Percentiles rank a stretch among this genome's conserved stretches.
Conservation (phyloP, 257 asterid genomes). For the Gynochthodes officinalis region DNA sequence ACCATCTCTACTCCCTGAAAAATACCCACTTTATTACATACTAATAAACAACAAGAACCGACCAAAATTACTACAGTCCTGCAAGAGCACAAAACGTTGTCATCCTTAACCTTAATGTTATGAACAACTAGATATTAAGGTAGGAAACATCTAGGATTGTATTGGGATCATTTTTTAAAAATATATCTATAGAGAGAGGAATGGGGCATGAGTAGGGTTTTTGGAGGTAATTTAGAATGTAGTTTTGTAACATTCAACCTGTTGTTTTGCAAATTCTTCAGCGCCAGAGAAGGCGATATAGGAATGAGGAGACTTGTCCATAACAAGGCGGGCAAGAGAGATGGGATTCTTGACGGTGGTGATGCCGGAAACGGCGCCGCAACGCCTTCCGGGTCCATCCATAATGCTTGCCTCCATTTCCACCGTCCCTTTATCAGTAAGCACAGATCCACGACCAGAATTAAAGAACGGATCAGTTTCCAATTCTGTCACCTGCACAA, state of each 20-base stretch:
- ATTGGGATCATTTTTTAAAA: no score
- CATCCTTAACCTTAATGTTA: no score
- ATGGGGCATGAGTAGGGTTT: no score
- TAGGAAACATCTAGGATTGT: no score
- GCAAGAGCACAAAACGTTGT: no score
- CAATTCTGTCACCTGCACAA: slow-evolving; percentile 69
- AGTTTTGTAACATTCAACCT: no score
- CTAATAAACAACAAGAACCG: no score
- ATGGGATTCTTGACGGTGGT: slow-evolving; percentile 83
- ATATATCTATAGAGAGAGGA: no score
- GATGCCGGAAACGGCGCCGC: slow-evolving; percentile 97
- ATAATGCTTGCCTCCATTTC: slow-evolving; percentile 99
- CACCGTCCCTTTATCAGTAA: slow-evolving; percentile 82
- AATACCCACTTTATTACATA: neutral
- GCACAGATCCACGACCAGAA: slow-evolving; percentile 99
- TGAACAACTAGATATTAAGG: no score
- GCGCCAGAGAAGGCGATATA: slow-evolving; percentile 91
- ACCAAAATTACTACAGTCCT: no score
- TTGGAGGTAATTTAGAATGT: no score
- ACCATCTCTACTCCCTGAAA: slow-evolving; percentile 76
- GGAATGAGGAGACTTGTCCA: slow-evolving; percentile 97
- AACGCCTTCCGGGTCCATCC: slow-evolving; percentile 86
- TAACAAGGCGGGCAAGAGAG: slow-evolving; percentile 93
- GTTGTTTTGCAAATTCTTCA: slow-evolving; percentile 82
- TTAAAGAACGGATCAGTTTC: slow-evolving; percentile 87